Conservation (phyloP, 2,329 filamentous ascomycete genomes). For the Didymella segeticola region DNA sequence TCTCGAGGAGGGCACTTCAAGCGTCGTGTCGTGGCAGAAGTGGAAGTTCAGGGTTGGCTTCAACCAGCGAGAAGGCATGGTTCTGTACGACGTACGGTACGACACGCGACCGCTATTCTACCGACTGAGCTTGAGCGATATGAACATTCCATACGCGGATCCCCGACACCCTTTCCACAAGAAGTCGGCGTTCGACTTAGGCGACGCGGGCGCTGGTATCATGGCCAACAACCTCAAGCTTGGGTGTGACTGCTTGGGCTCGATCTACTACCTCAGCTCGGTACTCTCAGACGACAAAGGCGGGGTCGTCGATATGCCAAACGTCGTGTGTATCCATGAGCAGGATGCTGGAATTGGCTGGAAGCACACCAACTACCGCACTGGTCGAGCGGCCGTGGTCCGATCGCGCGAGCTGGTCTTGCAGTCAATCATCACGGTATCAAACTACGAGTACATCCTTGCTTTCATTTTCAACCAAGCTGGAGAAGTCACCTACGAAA, state of each 20-base stretch:
- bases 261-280: slow-evolving; percentile 71
- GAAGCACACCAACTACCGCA: slow-evolving; percentile 77
- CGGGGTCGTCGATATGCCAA: slow-evolving; percentile 65
- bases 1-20: slow-evolving; percentile 60
- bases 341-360: slow-evolving; percentile 73
- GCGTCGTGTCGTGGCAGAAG: slow-evolving; percentile 70
- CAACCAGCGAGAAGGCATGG: slow-evolving; percentile 73
- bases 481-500: slow-evolving; percentile 70
- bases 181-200: slow-evolving; percentile 74
- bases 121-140: slow-evolving; percentile 69
- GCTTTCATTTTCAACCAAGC: slow-evolving; percentile 76
- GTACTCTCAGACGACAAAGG: slow-evolving; percentile 67
- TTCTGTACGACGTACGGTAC: slow-evolving; percentile 71
- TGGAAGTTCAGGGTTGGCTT: slow-evolving; percentile 74
- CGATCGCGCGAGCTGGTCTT: slow-evolving; percentile 71
- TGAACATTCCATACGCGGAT: slow-evolving; percentile 69
- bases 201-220: slow-evolving; percentile 69
- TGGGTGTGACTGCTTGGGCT: slow-evolving; percentile 73
- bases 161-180: slow-evolving; percentile 72
- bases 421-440: slow-evolving; percentile 73
- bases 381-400: slow-evolving; percentile 67
- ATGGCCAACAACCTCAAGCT: slow-evolving; percentile 74
- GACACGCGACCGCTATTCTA: slow-evolving; percentile 71
- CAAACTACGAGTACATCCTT: slow-evolving; percentile 77
- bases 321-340: slow-evolving; percentile 73